Evolutionary conservation across 2,329 filamentous ascomycete genomes (phyloP).

Genomic region (Annulohypoxylon truncatum): DNA sequence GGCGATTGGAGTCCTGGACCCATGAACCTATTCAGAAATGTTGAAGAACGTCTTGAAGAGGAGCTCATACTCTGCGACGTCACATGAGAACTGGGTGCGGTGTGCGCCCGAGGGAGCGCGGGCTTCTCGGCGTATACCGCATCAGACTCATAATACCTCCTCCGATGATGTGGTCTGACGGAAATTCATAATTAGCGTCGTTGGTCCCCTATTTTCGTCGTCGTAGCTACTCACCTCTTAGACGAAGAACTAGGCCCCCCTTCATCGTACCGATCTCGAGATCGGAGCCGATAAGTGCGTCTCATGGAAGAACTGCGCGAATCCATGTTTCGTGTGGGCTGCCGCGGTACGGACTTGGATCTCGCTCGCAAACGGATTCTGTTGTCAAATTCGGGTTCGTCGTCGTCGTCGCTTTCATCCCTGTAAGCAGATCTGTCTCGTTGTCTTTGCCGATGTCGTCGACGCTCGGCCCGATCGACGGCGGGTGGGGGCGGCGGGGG

Average conservation of each 20-base stretch:
- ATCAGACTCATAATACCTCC: conserved; percentile 51
- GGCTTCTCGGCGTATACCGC: conserved; percentile 48
- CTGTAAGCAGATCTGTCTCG: conserved; percentile 31
- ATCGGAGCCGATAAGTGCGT: conserved; percentile 37
- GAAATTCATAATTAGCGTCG: conserved; percentile 31
- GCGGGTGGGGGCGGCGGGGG: conserved; percentile 38
- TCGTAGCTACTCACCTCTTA: conserved; percentile 47
- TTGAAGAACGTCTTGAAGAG: conserved; percentile 52
- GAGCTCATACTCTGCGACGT: conserved; percentile 54
- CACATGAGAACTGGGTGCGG: conserved; percentile 51
- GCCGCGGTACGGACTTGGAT: conserved; percentile 38
- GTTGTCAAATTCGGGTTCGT: conserved; percentile 29
- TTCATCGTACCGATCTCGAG: conserved; percentile 43
- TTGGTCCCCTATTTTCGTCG: not conserved
- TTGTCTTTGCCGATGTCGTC: conserved; percentile 30
- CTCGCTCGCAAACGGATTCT: conserved; percentile 34
- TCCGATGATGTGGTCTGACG: conserved; percentile 40
- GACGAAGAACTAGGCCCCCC: conserved; percentile 45
- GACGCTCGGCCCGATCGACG: conserved; percentile 30
- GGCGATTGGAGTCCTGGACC: conserved; percentile 45
- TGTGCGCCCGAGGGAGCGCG: conserved; percentile 50
- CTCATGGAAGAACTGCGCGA: conserved; percentile 45
- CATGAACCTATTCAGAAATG: conserved; percentile 51
- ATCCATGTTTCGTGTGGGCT: conserved; percentile 42
- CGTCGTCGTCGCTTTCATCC: conserved; percentile 23